Base-by-base conservation (phyloP, 495 filamentous ascomycete genomes). In the Tuber brumale region DNA sequence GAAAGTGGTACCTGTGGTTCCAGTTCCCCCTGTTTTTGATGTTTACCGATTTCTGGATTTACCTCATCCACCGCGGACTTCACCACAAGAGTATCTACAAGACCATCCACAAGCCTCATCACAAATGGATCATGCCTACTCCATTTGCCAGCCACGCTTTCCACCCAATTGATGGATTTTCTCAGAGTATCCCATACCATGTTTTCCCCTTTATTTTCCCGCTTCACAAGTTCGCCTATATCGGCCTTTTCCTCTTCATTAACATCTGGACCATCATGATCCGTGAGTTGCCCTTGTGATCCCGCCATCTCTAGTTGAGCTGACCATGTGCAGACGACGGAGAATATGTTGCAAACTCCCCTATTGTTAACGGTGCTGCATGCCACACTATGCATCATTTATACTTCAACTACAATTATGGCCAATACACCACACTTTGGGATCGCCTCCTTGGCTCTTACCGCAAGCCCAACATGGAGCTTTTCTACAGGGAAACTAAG, bases 51-150 rank as follows among this genome's bases (percentile, higher is more conserved):
- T 91, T 90, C 85, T 89, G 87, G 85, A 95, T 98, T 87, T 97
- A 98, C 88, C 93, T 91, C 88, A 97, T 97, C 81, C 95, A 97
- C 86, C 92, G 95, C 72, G 92, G 90, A 70, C 87, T 97, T 77
- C 95, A 98, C 85, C 91, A 94, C 84, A 92, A 93, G 9, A 79
- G 85, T 71, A 84, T 97, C 71, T 98, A 97, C 89, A 95, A 93
- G 86, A 86, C 85, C 70, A 88, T 98, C 35, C 95, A 98, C 88
- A 98, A 98, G 88, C 91, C 93, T 72, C 95, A 98, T 86, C 95
- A 98, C 90, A 97, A 97, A 86, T 97, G 95, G 95, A 97, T 98
- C 85, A 96, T 97, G 93, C 95, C 95, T 8, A 97, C 94, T 10
- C 95, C 95, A 18, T 97, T 88, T 84, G 95, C 95, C 18, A 91